Base-by-base conservation (phyloP, 495 filamentous ascomycete species). In the Gamarada debralockiae region DNA sequence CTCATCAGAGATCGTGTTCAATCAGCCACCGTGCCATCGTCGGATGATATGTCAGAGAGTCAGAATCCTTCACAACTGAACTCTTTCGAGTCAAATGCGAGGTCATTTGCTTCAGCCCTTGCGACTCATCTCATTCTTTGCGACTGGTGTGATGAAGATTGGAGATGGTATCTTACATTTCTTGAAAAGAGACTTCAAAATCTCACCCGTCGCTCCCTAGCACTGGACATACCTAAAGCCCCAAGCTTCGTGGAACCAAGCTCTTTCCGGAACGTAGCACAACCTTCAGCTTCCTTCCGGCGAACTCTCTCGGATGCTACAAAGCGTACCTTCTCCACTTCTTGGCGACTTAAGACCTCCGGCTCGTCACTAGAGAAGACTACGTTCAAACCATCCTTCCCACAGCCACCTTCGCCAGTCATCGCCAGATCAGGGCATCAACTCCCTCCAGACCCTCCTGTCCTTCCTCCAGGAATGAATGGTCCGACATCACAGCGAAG, bases 101-200 rank as follows among this genome's bases (percentile, higher is more conserved):
- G 53, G 9, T 62, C 64, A 8, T 69, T 77, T 37, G 34, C 53
- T 15, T 56, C 67, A 12, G 55, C 66, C 10, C 58, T 78, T 8
- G 56, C 59, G 20, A 63, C 60, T 2, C 74, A 78, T 43, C 45
- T 71, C n/a, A 59, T 75, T 9, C 49, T 73, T 20, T 63, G 65
- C 34, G 69, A 76, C 37, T 76, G 73, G 73, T 68, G 70, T 23
- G 61, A 47, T 18, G 75, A 77, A 41, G 66, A 67, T 48, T 78
- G 75, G 73, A 56, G 69, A 17, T 72, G 71, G 60, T 76, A 76
- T 53, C 64, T 77, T 12, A 68, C 69, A 31, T 62, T 54, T 43
- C 62, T 76, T 1, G 73, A 76, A 23, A 60, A 71, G 5, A 41
- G 52, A 12, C 42, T 72, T 27, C 58, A 67, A 27, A 38, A 43